Evolutionary conservation across 1,284 basidiomycete genomes (phyloP).

Genomic region (Jaminaea rosea): DNA sequence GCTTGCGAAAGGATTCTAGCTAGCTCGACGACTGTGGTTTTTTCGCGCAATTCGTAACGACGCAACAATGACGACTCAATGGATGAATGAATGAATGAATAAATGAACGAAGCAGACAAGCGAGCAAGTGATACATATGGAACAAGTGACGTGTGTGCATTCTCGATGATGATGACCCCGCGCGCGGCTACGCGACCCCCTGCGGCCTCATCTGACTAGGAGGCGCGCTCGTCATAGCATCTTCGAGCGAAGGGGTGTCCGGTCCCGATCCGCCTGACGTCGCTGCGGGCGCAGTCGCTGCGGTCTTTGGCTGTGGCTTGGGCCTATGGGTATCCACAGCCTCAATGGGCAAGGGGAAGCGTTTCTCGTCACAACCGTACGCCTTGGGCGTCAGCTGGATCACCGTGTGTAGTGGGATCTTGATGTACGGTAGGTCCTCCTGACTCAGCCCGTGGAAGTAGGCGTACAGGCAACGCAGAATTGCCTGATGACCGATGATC

Average conservation of each 20-base stretch:
- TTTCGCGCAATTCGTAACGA: too few relatives aligned
- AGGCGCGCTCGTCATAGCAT: neutral
- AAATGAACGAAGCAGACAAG: too few relatives aligned
- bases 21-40: too few relatives aligned
- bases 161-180: too few relatives aligned
- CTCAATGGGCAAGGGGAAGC: slow-evolving; percentile 53
- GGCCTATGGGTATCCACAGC: slow-evolving; percentile 44
- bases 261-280: neutral
- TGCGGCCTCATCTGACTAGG: neutral
- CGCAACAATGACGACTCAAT: too few relatives aligned
- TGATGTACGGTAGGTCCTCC: slow-evolving; percentile 93
- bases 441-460: slow-evolving; percentile 90
- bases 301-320: slow-evolving; percentile 16
- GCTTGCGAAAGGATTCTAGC: too few relatives aligned
- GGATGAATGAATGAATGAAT: too few relatives aligned
- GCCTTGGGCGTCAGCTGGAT: slow-evolving; percentile 96
- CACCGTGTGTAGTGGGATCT: slow-evolving; percentile 75
- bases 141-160: too few relatives aligned
- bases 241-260: neutral
- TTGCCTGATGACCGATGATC: slow-evolving; percentile 86
- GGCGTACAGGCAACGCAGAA: slow-evolving; percentile 56
- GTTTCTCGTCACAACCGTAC: slow-evolving; percentile 95
- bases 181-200: too few relatives aligned
- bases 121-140: too few relatives aligned
- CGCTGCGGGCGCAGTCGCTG: neutral